phyloP scores from a whole-genome alignment of 1,284 basidiomycete genomes.

The Ceratorhiza oryzae-sativae region DNA sequence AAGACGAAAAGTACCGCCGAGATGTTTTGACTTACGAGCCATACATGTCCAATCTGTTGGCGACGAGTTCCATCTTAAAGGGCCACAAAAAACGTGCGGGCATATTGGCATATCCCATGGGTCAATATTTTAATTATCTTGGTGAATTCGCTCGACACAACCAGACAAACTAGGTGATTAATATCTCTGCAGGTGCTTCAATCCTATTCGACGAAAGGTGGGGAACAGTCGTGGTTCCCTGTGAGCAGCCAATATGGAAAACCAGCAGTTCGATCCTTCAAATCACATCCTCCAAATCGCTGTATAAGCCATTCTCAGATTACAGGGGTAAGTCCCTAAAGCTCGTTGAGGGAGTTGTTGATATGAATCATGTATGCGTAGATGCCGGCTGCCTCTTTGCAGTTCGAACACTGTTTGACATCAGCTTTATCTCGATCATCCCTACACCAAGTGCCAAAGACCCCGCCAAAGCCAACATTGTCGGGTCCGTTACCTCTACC shows the following conservation, averaged over 20 bases:
- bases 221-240: constrained; percentile 24
- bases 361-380: constrained; percentile 20
- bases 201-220: constrained; percentile 35
- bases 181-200: constrained; percentile 1
- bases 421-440: constrained; percentile 8
- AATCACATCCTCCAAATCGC: background rate
- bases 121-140: background rate
- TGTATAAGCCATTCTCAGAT: constrained; percentile 16
- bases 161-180: background rate
- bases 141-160: background rate
- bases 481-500: background rate
- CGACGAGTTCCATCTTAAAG: constrained; percentile 14
- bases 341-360: background rate
- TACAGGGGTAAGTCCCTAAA: background rate
- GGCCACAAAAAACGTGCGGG: constrained; percentile 32
- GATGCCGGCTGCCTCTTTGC: constrained; percentile 34
- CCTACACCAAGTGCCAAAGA: constrained; percentile 7
- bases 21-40: constrained; percentile 1
- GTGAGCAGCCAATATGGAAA: constrained; percentile 10
- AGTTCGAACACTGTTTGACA: constrained; percentile 29
- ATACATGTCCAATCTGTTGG: constrained; percentile 13
- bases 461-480: constrained; percentile 1
- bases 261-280: constrained; percentile 13
- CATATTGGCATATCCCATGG: constrained; percentile 32
- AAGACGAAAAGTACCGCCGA: constrained; percentile 7